Evolutionary conservation across 1,139 yeast genomes (phyloP), one percentile per base, ranked within the genome.

Genomic region (Scheffersomyces cryptocercus): DNA sequence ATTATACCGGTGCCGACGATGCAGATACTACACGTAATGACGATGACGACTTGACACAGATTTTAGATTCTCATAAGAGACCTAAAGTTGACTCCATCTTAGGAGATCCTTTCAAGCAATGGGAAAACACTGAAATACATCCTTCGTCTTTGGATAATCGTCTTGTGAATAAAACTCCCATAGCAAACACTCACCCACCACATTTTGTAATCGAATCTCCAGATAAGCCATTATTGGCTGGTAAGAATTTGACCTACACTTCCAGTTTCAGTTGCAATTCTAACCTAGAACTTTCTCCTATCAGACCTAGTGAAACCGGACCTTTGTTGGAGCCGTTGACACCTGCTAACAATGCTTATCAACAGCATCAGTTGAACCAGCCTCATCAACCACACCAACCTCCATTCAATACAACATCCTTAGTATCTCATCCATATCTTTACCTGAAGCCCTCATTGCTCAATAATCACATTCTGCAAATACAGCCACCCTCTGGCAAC

Each of bases 221-320:
- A 3, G 58, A 60, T 49, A 69, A 68, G 49, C 76, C 77, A 5
- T 49, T 68, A 41, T 52, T 70, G 34, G 78, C 77, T 1, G 73
- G 73, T n/a, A 73, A 71, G 48, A 68, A 70, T 54, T 59, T 73
- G 45, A 68, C 77, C 5, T 73, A 70, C 51, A 71, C 78, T 20
- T 81, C 86, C 11, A 80, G 85, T n/a, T 83, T 83, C 59, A 81
- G 85, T 56, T 81, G 85, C 53, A 78, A 73, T 51, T 79, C 85
- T 20, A 82, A 79, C 55, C 74, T 82, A 52, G 88, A 83, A 55
- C 61, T 83, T 24, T 80, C 85, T 15, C 88, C 88, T 11, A 58
- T 81, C 32, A 70, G 79, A 46, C 71, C 77, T 7, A 68, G 70
- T 53, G 82, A 79, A 59, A 73, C 87, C 2, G 88, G 88, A 1